These are phyloP conservation scores for Graphilbum ipis-grandicollis DNA, from an alignment of 2,329 filamentous ascomycete species.

Conservation along the genomic window DNA sequence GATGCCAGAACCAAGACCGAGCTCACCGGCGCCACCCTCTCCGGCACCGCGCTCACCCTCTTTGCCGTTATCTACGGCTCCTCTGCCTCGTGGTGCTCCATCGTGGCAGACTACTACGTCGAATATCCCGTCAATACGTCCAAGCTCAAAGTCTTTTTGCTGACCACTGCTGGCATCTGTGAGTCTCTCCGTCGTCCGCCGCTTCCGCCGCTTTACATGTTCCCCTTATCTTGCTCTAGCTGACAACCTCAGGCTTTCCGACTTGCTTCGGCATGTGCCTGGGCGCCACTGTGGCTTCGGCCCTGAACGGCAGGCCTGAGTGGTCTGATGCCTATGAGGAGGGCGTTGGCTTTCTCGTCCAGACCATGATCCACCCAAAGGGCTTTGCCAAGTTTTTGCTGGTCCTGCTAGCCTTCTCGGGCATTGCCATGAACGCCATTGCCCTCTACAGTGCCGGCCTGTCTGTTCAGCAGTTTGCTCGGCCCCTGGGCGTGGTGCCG, in stretches of 20 bases:
- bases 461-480: conserved; percentile 22
- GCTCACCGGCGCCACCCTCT: conserved; percentile 18
- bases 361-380: conserved; percentile 38
- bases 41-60: conserved; percentile 22
- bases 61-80: conserved; percentile 29
- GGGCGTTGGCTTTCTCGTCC: conserved; percentile 40
- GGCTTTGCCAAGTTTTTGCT: conserved; percentile 47
- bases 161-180: conserved; percentile 28
- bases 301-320: conserved; percentile 31
- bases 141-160: conserved; percentile 26
- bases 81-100: conserved; percentile 30
- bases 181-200: conserved; percentile 4
- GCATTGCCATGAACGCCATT: conserved; percentile 28
- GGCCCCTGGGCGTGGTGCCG: conserved; percentile 23
- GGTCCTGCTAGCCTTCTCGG: conserved; percentile 36
- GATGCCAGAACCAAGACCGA: conserved; percentile 19
- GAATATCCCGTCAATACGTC: conserved; percentile 28
- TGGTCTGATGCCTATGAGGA: conserved; percentile 37
- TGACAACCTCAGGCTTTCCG: conserved; percentile 16
- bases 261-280: conserved; percentile 40
- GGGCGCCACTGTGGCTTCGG: conserved; percentile 44
- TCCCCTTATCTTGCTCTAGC: background rate
- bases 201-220: background rate
- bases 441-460: conserved; percentile 22
- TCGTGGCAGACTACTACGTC: conserved; percentile 26